These are phyloP conservation scores for Solanum chmielewskii DNA, from an alignment of 257 asterid genomes.

Conservation along the genomic window DNA sequence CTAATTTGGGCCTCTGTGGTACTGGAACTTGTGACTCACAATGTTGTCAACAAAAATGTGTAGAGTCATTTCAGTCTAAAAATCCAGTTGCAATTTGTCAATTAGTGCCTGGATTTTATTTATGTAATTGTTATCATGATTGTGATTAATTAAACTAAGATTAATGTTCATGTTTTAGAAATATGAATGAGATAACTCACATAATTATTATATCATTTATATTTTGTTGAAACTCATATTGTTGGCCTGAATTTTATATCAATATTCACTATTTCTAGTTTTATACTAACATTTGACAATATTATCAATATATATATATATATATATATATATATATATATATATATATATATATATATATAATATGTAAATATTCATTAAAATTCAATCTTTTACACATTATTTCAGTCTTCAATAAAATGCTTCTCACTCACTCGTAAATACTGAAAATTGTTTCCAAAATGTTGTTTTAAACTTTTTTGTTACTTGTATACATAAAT, in stretches of 20 bases:
- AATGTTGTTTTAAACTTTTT: too few relatives aligned
- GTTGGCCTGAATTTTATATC: neutral
- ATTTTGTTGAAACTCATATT: neutral
- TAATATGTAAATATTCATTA: neutral
- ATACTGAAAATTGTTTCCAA: too few relatives aligned
- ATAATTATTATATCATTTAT: neutral
- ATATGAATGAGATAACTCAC: neutral
- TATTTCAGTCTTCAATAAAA: neutral
- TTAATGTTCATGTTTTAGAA: neutral
- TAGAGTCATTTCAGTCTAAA: neutral
- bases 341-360: too few relatives aligned
- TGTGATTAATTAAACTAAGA: neutral
- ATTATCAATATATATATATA: neutral
- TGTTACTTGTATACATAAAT: too few relatives aligned
- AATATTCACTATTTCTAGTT: neutral
- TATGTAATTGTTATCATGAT: neutral
- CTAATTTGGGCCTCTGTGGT: neutral
- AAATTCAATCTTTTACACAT: neutral
- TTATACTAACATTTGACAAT: neutral
- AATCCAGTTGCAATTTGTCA: neutral
- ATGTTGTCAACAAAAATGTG: neutral
- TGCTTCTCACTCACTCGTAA: rapidly evolving
- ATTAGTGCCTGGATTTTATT: neutral
- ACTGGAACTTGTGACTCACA: neutral
- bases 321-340: too few relatives aligned